These are phyloP conservation scores for Penicillium angulare DNA, from an alignment of 495 filamentous ascomycete genomes.

Conservation along the genomic window DNA sequence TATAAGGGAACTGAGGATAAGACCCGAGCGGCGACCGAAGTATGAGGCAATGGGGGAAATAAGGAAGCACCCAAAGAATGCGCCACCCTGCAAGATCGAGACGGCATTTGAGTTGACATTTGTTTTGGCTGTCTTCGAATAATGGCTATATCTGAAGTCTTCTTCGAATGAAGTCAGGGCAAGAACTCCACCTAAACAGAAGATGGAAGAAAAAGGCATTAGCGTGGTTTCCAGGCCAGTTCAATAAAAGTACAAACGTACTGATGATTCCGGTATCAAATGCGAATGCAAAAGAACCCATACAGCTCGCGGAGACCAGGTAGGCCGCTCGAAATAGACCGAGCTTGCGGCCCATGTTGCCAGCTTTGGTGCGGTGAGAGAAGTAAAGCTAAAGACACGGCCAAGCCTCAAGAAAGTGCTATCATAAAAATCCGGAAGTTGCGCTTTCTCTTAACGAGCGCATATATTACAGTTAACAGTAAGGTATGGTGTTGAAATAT, in stretches of 20 bases:
- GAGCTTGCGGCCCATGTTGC: constrained; percentile 32
- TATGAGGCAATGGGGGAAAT: constrained; percentile 42
- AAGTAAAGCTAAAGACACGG: neutral
- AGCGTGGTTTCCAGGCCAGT: too few relatives aligned
- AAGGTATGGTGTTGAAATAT: too few relatives aligned
- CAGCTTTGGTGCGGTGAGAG: constrained; percentile 8
- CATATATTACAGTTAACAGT: too few relatives aligned
- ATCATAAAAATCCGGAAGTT: too few relatives aligned
- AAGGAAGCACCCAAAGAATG: constrained; percentile 47
- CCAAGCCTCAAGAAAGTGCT: too few relatives aligned
- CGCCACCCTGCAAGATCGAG: constrained; percentile 40
- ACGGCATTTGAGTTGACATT: constrained; percentile 44
- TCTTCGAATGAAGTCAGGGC: constrained; percentile 38
- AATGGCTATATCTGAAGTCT: constrained; percentile 33
- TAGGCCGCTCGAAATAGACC: constrained; percentile 34
- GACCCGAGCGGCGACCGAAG: constrained; percentile 40
- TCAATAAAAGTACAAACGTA: constrained; percentile 10
- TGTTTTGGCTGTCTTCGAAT: constrained; percentile 26
- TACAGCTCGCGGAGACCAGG: constrained; percentile 37
- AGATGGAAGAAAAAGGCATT: too few relatives aligned
- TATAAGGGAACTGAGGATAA: constrained; percentile 39
- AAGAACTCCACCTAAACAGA: constrained; percentile 39
- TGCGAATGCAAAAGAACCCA: constrained; percentile 41
- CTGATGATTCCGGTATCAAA: constrained; percentile 43
- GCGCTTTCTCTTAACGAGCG: too few relatives aligned